These are phyloP conservation scores for Ophidiomyces ophidiicola DNA, from an alignment of 2,329 filamentous ascomycete species.

Conservation along the genomic window DNA sequence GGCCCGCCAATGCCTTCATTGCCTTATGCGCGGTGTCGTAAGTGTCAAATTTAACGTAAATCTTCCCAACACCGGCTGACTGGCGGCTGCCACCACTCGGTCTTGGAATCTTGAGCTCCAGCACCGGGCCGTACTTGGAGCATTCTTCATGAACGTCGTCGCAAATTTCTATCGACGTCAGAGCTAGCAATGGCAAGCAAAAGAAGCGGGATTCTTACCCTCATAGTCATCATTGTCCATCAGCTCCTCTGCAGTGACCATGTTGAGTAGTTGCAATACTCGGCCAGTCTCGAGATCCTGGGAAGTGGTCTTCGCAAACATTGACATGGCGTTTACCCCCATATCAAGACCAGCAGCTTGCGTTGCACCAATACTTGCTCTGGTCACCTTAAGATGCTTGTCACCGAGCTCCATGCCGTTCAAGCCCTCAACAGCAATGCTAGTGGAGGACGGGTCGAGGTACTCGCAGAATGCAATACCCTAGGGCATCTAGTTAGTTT, in stretches of 20 bases:
- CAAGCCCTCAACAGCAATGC: slow-evolving; percentile 76
- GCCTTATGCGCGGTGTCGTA: slow-evolving; percentile 70
- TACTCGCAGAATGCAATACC: slow-evolving; percentile 98
- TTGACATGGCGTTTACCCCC: slow-evolving; percentile 93
- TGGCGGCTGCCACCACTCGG: slow-evolving; percentile 72
- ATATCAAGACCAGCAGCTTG: slow-evolving; percentile 87
- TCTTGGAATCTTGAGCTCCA: slow-evolving; percentile 86
- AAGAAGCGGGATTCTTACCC: slow-evolving; percentile 45
- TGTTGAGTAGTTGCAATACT: slow-evolving; percentile 88
- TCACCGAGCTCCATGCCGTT: slow-evolving; percentile 91
- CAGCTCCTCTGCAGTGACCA: slow-evolving; percentile 93
- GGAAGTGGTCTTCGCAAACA: slow-evolving; percentile 82
- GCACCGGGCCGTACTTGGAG: slow-evolving; percentile 70
- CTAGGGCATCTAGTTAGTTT: slow-evolving; percentile 37
- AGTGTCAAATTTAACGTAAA: slow-evolving; percentile 85
- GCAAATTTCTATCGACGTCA: slow-evolving; percentile 74
- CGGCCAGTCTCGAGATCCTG: slow-evolving; percentile 65
- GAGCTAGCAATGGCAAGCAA: not conserved
- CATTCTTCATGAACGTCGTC: slow-evolving; percentile 93
- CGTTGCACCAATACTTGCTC: slow-evolving; percentile 86
- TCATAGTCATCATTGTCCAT: slow-evolving; percentile 92
- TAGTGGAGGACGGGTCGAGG: slow-evolving; percentile 58
- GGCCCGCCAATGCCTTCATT: slow-evolving; percentile 74
- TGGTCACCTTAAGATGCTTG: slow-evolving; percentile 68
- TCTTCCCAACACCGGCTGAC: slow-evolving; percentile 86